phyloP scores from a whole-genome alignment of 2,329 filamentous ascomycete genomes.

The Diaporthe capsici region DNA sequence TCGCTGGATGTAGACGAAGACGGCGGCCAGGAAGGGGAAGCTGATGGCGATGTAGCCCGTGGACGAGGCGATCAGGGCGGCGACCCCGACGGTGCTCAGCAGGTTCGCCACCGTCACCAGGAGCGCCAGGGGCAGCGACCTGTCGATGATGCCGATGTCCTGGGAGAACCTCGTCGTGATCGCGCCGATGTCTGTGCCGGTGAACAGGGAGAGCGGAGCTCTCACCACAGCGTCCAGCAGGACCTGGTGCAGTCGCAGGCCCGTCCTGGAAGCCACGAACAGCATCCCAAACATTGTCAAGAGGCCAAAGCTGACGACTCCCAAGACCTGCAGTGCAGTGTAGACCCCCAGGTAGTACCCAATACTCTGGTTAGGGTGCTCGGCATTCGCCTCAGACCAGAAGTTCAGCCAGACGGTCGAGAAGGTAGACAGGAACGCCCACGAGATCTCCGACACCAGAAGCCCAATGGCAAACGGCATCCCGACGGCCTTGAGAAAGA shows the following conservation, averaged over 20 bases:
- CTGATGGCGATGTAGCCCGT: conserved; percentile 58
- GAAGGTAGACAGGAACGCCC: conserved; percentile 19
- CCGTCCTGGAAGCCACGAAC: conserved; percentile 24
- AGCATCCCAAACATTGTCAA: conserved; percentile 9
- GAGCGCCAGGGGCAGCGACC: conserved; percentile 43
- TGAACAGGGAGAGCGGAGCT: conserved; percentile 43
- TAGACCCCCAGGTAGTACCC: conserved; percentile 57
- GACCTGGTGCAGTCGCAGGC: conserved; percentile 9
- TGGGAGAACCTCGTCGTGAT: conserved; percentile 46
- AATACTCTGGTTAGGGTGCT: conserved; percentile 52
- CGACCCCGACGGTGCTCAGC: conserved; percentile 46
- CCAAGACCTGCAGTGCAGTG: conserved; percentile 46
- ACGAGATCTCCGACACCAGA: not conserved
- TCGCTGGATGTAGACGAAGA: conserved; percentile 58
- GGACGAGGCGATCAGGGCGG: conserved; percentile 51
- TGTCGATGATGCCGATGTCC: conserved; percentile 37
- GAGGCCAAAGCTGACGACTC: conserved; percentile 38
- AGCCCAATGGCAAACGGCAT: conserved; percentile 3
- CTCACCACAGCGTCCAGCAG: conserved; percentile 27
- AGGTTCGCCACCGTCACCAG: conserved; percentile 55
- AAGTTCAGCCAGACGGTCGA: conserved; percentile 60
- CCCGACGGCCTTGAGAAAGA: conserved; percentile 13
- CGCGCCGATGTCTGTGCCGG: conserved; percentile 44
- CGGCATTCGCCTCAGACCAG: conserved; percentile 60
- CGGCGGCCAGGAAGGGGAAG: conserved; percentile 53